Evolutionary conservation across 495 filamentous ascomycete genomes (phyloP).

Genomic region (Xylaria curta): DNA sequence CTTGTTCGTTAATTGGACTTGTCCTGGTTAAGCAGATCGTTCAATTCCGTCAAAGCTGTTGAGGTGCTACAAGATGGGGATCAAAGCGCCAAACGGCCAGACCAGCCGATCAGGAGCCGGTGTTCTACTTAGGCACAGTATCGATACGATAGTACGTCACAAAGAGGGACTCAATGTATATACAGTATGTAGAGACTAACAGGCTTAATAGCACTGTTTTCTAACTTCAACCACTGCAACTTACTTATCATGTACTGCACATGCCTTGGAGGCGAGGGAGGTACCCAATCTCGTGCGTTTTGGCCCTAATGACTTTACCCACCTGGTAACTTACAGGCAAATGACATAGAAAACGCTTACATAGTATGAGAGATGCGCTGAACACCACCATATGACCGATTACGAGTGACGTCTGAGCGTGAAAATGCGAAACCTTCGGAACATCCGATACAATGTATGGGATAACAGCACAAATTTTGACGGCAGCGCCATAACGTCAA

Average conservation of each 20-base stretch:
- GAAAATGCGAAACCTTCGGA: conserved; percentile 81
- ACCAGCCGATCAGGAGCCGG: background rate
- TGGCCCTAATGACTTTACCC: conserved; percentile 18
- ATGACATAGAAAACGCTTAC: conserved; percentile 1
- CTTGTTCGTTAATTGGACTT: background rate
- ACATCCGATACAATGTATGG: conserved; percentile 68
- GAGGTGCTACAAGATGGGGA: background rate
- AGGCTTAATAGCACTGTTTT: conserved; percentile 2
- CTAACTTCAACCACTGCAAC: background rate
- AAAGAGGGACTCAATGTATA: background rate
- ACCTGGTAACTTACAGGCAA: conserved; percentile 8
- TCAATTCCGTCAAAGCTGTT: background rate
- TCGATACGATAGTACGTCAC: background rate
- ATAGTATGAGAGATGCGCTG: conserved; percentile 20
- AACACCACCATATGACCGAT: conserved; percentile 8
- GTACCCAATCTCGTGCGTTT: background rate
- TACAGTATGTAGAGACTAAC: background rate
- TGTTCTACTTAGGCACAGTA: background rate
- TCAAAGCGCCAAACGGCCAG: background rate
- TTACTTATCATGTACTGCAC: too few relatives aligned
- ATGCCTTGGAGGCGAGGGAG: too few relatives aligned
- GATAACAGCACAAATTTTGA: conserved; percentile 50
- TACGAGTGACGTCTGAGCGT: background rate
- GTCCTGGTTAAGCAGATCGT: background rate
- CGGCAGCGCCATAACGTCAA: conserved; percentile 62